phyloP scores from a whole-genome alignment of 2,329 filamentous ascomycete species.

The Mollisiaceae sp. region DNA sequence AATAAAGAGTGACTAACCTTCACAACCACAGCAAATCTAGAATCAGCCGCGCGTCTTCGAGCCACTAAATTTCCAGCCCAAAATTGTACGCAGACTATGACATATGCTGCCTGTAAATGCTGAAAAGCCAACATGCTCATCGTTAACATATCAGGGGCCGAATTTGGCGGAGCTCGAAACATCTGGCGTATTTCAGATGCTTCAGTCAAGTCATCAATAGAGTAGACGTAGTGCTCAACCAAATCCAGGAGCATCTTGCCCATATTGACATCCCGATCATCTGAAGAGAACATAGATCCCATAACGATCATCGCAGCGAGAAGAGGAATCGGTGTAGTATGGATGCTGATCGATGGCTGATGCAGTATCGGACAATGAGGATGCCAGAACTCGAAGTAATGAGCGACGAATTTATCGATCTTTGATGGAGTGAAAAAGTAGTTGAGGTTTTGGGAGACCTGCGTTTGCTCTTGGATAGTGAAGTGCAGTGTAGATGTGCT shows the following conservation, averaged over 20 bases:
- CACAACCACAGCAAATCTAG: constrained; percentile 48
- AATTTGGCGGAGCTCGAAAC: constrained; percentile 39
- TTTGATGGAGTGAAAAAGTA: constrained; percentile 48
- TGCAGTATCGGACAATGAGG: constrained; percentile 51
- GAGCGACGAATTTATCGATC: constrained; percentile 47
- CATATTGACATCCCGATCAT: constrained; percentile 45
- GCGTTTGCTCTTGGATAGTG: constrained; percentile 46
- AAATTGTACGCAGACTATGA: constrained; percentile 49
- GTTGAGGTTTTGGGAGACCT: constrained; percentile 46
- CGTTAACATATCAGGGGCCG: constrained; percentile 34
- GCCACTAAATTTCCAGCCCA: constrained; percentile 48
- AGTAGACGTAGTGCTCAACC: constrained; percentile 50
- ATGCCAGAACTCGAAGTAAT: constrained; percentile 53
- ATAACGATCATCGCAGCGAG: constrained; percentile 49
- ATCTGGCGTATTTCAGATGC: constrained; percentile 47
- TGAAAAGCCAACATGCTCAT: constrained; percentile 45
- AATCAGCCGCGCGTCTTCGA: constrained; percentile 49
- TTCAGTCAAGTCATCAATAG: constrained; percentile 47
- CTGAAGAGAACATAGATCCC: constrained; percentile 51
- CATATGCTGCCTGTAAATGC: constrained; percentile 49
- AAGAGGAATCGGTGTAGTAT: constrained; percentile 45
- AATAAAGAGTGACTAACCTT: constrained; percentile 41
- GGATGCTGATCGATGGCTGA: constrained; percentile 47
- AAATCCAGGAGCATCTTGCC: constrained; percentile 50
- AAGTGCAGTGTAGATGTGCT: constrained; percentile 46